These are phyloP conservation scores for Rubia peregrina DNA, from an alignment of 305 asterid genomes.

Conservation along the genomic window DNA sequence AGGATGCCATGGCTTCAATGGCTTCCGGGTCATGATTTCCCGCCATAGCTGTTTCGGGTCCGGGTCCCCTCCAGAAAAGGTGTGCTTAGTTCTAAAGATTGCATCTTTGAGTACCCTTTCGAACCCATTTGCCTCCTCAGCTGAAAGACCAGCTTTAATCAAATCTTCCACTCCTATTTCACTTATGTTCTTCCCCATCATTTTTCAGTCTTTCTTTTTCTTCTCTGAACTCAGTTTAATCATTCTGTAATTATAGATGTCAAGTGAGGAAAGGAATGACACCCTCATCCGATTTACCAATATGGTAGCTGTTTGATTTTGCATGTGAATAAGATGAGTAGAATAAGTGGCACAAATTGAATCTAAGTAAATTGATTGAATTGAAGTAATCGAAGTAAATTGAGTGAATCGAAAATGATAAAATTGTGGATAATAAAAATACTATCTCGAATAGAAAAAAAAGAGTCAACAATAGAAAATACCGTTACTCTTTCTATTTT, in stretches of 20 bases:
- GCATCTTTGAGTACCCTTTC: slow-evolving; percentile 35
- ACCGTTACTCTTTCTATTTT: too few species aligned
- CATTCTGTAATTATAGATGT: background rate
- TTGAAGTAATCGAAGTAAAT: too few species aligned
- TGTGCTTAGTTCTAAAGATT: slow-evolving; percentile 6
- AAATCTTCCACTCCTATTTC: slow-evolving; percentile 51
- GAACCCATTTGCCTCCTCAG: slow-evolving; percentile 51
- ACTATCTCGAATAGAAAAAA: too few species aligned
- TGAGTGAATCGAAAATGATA: too few species aligned
- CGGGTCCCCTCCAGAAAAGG: slow-evolving; percentile 11
- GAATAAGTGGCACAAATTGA: too few species aligned
- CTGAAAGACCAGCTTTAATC: slow-evolving; percentile 42
- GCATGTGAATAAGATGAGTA: too few species aligned
- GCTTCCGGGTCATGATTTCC: slow-evolving; percentile 39
- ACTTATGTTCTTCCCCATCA: slow-evolving; percentile 41
- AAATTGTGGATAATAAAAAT: too few species aligned
- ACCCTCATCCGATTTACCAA: too few species aligned
- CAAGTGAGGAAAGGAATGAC: background rate
- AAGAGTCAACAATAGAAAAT: too few species aligned
- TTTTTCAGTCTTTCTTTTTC: background rate
- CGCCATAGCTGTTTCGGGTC: slow-evolving; percentile 49
- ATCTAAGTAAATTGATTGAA: too few species aligned
- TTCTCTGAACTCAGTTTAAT: background rate
- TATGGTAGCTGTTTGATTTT: too few species aligned
- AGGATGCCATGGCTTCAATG: slow-evolving; percentile 71